Base-by-base conservation (phyloP, 768 basidiomycete species). In the Termitomyces sp. region DNA sequence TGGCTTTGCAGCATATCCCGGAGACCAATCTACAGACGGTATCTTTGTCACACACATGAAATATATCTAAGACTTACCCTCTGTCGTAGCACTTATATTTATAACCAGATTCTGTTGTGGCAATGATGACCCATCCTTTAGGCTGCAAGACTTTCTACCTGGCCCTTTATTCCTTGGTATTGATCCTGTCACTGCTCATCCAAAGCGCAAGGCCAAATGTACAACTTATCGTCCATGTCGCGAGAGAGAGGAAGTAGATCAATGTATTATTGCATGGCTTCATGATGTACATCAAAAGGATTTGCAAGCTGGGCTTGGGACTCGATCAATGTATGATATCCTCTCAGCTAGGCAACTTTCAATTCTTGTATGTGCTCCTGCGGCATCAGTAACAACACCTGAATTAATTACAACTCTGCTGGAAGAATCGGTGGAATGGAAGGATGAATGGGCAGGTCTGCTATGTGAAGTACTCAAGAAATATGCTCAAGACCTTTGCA, bases 341-440 rank as follows among this genome's bases (percentile, higher is more conserved):
- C 66, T 73, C 2, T 63, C 62, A 18, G 1, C 38, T 4, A 33
- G 22, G 6, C 52, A 63, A 18, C 53, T 61, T 22, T 32, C 54
- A 20, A 12, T 39, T 0, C 66, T 73, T n/a, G 50, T 69, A 2
- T 44, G 61, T 7, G 59, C 63, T 9, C 57, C 49, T 18, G 18
- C 16, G 6, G n/a, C n/a, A 6, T 44, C 42, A n/a, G 8, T 44
- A 20, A 44, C 3, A 9, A 20, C 4, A 11, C 57, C 60, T 0
- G 33, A 45, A 11, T 62, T 62, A 0, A 48, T 73, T 8, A 62
- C 60, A 0, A 18, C 18, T 20, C 38, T 66, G 0, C 42, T 73
- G 0, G 40, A 68, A 4, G 69, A 73, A 49, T 62, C 65, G 0
- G 3, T 15, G 0, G 72, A 72, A 57, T 74, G 73, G 71, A 64